Evolutionary conservation across 805 yeast species (phyloP), one percentile per base, ranked within the genome.

Genomic region (Kluyveromyces dobzhanskii): DNA sequence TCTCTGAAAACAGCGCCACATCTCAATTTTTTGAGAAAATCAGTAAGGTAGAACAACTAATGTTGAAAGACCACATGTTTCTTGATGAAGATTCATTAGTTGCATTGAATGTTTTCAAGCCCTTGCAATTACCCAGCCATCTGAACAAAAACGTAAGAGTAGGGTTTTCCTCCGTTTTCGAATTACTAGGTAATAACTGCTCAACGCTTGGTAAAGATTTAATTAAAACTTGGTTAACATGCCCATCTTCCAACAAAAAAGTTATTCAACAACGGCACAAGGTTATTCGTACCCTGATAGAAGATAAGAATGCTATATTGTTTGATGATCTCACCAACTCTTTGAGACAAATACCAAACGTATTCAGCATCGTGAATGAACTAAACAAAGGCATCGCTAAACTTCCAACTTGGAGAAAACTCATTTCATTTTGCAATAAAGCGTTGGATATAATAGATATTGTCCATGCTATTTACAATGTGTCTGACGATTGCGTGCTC

Each of bases 151-250:
- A 47, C 4, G 9, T 9, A 21, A 40, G 40, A 31, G 40, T 34
- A 26, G 55, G 54, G 2, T 43, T 34, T 28, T 45, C 44, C 19
- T 53, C 55, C 13, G 17, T 54, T 4, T 46, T 49, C 12, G 51
- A 49, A 30, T 33, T 45, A 30, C 37, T 44, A 16, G 33, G 38
- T 30, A 44, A 41, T 43, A 57, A 64, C 1, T 47, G 48, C 19
- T 52, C 70, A 0, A 50, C 49, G 8, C 39, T 53, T 10, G 67
- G 71, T 0, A 46, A 43, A 21, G 45, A 50, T 17, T 44, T 57
- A 1, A 35, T 70, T n/a, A 49, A 43, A 10, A 43, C 55, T 1
- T 65, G 67, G 66, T 45, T 70, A 9, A 25, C 49, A 3, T 49
- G 61, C 12, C 74, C 74, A 0, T 41, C 63, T 3, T 44, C 54